Evolutionary conservation across 371 early-diverging fungal genomes (phyloP).

Genomic region (Mortierella sp.): DNA sequence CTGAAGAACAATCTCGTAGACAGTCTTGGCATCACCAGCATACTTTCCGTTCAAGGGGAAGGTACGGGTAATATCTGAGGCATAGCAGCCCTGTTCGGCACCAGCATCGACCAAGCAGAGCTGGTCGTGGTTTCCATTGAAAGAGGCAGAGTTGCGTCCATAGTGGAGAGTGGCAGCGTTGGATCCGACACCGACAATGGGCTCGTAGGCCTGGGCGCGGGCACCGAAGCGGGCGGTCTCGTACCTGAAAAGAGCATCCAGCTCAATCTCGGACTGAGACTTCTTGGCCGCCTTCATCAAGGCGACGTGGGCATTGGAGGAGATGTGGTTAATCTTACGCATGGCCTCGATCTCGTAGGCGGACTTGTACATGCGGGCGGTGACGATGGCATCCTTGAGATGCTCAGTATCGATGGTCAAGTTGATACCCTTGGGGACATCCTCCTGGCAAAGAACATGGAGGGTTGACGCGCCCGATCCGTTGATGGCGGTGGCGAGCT

Average conservation of each 20-base stretch:
- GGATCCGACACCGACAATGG: constrained; percentile 87
- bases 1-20: constrained; percentile 88
- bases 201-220: constrained; percentile 87
- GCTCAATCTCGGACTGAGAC: constrained; percentile 78
- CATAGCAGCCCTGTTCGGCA: constrained; percentile 86
- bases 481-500: constrained; percentile 59
- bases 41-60: constrained; percentile 91
- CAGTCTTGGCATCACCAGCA: constrained; percentile 78
- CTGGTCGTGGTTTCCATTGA: constrained; percentile 66
- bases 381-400: constrained; percentile 75
- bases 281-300: constrained; percentile 77
- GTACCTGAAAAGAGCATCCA: constrained; percentile 85
- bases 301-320: constrained; percentile 83
- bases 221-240: constrained; percentile 79
- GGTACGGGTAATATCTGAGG: constrained; percentile 92
- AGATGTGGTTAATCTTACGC: constrained; percentile 83
- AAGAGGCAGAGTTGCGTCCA: constrained; percentile 76
- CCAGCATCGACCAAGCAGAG: constrained; percentile 93
- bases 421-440: constrained; percentile 59
- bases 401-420: constrained; percentile 40
- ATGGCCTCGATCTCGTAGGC: constrained; percentile 83
- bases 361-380: constrained; percentile 86
- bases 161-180: constrained; percentile 91
- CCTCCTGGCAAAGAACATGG: constrained; percentile 61
- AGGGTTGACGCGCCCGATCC: constrained; percentile 55